Evolutionary conservation across 2,329 filamentous ascomycete species (phyloP).

Genomic region (Aureobasidium sp.): DNA sequence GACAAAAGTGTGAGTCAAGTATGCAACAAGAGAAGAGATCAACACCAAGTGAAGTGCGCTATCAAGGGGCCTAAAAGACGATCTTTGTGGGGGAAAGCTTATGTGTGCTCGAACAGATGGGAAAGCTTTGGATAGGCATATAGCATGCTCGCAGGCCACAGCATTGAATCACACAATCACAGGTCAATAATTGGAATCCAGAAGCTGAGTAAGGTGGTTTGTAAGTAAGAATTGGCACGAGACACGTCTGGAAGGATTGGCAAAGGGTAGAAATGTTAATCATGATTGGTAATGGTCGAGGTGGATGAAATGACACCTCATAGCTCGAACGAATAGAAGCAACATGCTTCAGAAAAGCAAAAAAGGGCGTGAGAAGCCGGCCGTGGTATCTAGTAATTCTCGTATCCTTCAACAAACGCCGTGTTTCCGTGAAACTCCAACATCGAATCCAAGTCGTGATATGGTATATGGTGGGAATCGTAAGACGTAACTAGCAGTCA

Average conservation of each 20-base stretch:
- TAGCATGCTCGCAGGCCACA: background rate
- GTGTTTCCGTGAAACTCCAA: constrained; percentile 13
- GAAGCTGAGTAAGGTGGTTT: too few species aligned
- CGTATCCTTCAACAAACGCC: constrained; percentile 14
- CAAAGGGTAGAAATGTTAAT: background rate
- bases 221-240: too few species aligned
- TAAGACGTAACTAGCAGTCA: background rate
- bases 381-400: constrained; percentile 15
- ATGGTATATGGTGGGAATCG: background rate
- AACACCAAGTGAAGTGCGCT: background rate
- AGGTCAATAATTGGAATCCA: too few species aligned
- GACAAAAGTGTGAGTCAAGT: background rate
- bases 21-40: background rate
- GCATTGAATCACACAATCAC: background rate
- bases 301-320: constrained; percentile 1
- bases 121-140: background rate
- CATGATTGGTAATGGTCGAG: background rate
- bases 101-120: background rate
- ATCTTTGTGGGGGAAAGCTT: constrained; percentile 2
- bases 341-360: constrained; percentile 3
- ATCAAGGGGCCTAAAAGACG: background rate
- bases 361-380: constrained; percentile 6
- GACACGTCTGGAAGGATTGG: background rate
- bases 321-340: background rate
- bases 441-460: constrained; percentile 6